Conservation (phyloP, 2,329 filamentous ascomycete species). For the Apiospora arundinis region DNA sequence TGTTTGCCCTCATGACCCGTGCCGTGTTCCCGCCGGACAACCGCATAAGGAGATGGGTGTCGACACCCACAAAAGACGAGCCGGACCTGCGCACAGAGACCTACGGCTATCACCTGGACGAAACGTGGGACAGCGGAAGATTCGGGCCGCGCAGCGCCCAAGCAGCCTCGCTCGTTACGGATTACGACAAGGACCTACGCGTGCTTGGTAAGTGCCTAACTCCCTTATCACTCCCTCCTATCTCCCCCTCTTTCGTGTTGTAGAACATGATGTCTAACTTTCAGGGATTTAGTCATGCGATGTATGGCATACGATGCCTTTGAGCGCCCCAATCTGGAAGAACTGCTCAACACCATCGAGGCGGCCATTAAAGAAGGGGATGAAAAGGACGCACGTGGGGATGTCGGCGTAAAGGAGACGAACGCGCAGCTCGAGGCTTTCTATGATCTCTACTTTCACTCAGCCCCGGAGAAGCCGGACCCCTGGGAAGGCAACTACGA, state of each 20-base stretch:
- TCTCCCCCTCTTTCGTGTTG: neutral
- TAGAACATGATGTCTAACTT: neutral
- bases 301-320: neutral
- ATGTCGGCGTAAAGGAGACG: neutral
- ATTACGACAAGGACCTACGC: neutral
- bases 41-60: neutral
- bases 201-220: neutral
- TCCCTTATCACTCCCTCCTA: neutral
- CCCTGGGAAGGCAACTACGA: neutral
- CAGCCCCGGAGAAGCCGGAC: neutral
- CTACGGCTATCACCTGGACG: slow-evolving; percentile 4
- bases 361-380: neutral
- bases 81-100: neutral
- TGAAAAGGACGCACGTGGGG: neutral
- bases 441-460: neutral
- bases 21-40: neutral
- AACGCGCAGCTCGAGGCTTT: neutral
- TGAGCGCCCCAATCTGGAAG: neutral
- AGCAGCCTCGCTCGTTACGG: neutral
- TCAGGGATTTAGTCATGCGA: neutral
- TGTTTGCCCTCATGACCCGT: slow-evolving; percentile 6
- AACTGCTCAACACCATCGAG: neutral
- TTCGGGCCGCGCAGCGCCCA: neutral
- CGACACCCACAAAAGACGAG: neutral
- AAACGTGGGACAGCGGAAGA: no score